Conservation (phyloP, 495 filamentous ascomycete species). For the Cenococcum geophilum region DNA sequence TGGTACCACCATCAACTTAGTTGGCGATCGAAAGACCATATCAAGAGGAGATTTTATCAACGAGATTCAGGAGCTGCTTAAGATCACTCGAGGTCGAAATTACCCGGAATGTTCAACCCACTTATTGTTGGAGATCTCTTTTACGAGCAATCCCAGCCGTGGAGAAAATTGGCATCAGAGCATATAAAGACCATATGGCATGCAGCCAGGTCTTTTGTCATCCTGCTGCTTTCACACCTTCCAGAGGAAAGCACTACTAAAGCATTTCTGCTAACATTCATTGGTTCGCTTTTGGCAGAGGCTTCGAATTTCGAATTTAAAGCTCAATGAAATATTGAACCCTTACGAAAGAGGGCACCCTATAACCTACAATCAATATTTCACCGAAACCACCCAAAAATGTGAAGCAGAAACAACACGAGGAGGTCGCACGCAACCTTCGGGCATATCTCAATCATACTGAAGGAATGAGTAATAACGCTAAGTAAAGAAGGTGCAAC, state of each 20-base stretch:
- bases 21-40: not conserved
- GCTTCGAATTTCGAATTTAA: not conserved
- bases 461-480: not conserved
- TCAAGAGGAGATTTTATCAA: slow-evolving; percentile 7
- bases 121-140: not conserved
- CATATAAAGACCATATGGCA: slow-evolving; percentile 3
- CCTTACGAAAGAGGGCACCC: slow-evolving; percentile 15
- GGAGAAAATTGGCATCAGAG: not conserved
- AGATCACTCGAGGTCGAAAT: not conserved
- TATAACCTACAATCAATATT: slow-evolving; percentile 23
- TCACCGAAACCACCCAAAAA: slow-evolving; percentile 16
- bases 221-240: not conserved
- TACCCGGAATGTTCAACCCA: not conserved
- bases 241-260: slow-evolving; percentile 1
- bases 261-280: slow-evolving; percentile 6
- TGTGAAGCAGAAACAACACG: slow-evolving; percentile 1
- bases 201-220: slow-evolving; percentile 2
- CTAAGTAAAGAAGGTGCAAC: not conserved
- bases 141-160: not conserved
- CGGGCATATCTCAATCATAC: not conserved
- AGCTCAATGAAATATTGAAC: slow-evolving; percentile 2
- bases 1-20: not conserved
- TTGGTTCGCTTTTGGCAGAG: not conserved
- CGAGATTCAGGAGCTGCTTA: not conserved
- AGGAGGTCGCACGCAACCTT: not conserved